A percentile compares a stretch with the other conserved stretches of the same genome.
These are phyloP conservation scores for Tubosaeta brunneosetosa DNA, from an alignment of 768 basidiomycete genomes.

Conservation along the genomic window DNA sequence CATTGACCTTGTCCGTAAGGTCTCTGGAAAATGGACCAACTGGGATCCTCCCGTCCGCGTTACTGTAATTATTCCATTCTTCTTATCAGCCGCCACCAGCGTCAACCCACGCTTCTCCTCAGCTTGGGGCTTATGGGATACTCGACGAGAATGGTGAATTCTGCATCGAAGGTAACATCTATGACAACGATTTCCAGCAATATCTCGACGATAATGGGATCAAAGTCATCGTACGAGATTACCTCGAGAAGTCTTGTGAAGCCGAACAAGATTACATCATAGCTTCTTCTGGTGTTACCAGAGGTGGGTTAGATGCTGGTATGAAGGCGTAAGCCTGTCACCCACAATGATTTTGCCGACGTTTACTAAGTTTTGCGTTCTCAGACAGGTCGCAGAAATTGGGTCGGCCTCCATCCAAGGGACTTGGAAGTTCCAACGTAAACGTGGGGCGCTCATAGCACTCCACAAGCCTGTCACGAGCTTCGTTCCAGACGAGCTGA, in stretches of 20 bases:
- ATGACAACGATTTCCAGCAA: constrained; percentile 10
- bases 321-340: not conserved
- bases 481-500: constrained; percentile 5
- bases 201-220: not conserved
- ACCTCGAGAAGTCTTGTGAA: constrained; percentile 2
- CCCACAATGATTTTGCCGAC: not conserved
- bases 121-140: constrained; percentile 31
- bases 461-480: constrained; percentile 21
- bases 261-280: constrained; percentile 17
- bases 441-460: constrained; percentile 27
- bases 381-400: constrained; percentile 1
- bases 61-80: constrained; percentile 4
- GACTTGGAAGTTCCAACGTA: constrained; percentile 24
- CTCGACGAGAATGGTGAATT: constrained; percentile 15
- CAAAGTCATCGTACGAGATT: not conserved
- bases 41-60: constrained; percentile 31
- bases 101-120: not conserved
- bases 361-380: not conserved
- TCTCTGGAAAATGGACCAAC: constrained; percentile 29
- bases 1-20: constrained; percentile 24
- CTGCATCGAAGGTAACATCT: constrained; percentile 23
- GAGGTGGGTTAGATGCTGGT: constrained; percentile 8
- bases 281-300: constrained; percentile 16
- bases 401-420: constrained; percentile 27
- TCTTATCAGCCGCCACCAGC: not conserved